Base-by-base conservation (phyloP, 768 basidiomycete species). In the Termitomyces sp. region DNA sequence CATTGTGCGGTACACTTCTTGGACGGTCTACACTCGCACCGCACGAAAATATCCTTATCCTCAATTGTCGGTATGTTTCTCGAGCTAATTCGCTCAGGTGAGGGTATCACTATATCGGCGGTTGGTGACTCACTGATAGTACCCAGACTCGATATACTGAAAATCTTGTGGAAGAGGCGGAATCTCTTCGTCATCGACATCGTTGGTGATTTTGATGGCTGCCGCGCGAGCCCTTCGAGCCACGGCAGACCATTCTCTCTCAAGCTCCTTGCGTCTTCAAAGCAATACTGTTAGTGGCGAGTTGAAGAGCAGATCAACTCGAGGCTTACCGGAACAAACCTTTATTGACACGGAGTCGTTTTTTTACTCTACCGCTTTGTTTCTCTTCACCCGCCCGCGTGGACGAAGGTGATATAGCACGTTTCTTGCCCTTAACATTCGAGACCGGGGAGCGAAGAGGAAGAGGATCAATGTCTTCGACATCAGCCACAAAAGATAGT, bases 141-240 rank as follows among this genome's bases (percentile, higher is more conserved):
- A 88, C 11, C 74, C 72, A 39, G 68, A 70, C 64, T 88, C 87
- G 13, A 84, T 60, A 64, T 87, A 88, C 56, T 58, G 55, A 54
- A 88, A 88, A 16, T 65, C 65, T 0, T 69, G 60, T 4, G 73
- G 66, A n/a, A 82, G 64, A 4, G 63, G 68, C 0, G 85, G 85
- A 4, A 79, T 63, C 13, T 76, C 71, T 37, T 81, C 77, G 22
- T 73, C 73, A 53, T 81, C 79, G 6, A 77, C 67, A 2, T 75
- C 70, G 50, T 80, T 80, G 13, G 67, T 61, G 34, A 81, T 65
- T 1, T 59, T 66, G 18, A 81, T 70, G 3, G 63, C 27, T n/a
- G 73, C 76, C 18, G 75, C 76, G 5, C 67, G 59, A 20, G 57
- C 58, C 33, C 58, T 57, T 36, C 39, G 24, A 6, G 78, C 76